These are phyloP conservation scores for Penicillium vulpinum DNA, from an alignment of 2,329 filamentous ascomycete species.

Conservation along the genomic window DNA sequence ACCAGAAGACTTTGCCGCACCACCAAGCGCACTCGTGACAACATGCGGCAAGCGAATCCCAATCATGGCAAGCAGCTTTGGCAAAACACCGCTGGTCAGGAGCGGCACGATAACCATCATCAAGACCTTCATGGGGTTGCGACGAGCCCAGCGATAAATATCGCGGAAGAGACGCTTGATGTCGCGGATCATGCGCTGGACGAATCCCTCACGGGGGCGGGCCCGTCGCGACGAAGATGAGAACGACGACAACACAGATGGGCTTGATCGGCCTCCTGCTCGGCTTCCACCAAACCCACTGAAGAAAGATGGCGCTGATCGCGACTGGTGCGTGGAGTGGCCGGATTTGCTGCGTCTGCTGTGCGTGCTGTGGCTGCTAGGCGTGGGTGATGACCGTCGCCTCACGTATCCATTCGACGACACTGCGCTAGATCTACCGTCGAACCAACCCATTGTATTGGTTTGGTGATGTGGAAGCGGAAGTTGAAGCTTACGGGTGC, in stretches of 20 bases:
- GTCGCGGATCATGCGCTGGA: slow-evolving; percentile 70
- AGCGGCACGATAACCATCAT: slow-evolving; percentile 84
- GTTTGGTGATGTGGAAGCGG: not conserved
- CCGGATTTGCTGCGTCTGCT: slow-evolving; percentile 35
- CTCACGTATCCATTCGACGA: slow-evolving; percentile 33
- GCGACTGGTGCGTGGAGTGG: slow-evolving; percentile 40
- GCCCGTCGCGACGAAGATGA: slow-evolving; percentile 76
- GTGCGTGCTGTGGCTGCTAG: slow-evolving; percentile 39
- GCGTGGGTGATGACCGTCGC: slow-evolving; percentile 20
- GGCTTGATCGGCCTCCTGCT: slow-evolving; percentile 36
- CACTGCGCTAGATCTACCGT: slow-evolving; percentile 36
- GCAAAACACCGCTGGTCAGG: slow-evolving; percentile 77
- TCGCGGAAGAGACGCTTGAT: slow-evolving; percentile 78
- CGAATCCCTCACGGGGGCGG: slow-evolving; percentile 72
- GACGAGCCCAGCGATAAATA: slow-evolving; percentile 76
- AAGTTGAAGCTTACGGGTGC: not conserved
- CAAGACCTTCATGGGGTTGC: slow-evolving; percentile 84
- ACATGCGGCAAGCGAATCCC: slow-evolving; percentile 72
- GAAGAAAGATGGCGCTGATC: slow-evolving; percentile 50
- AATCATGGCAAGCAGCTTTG: slow-evolving; percentile 73
- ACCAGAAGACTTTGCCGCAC: slow-evolving; percentile 27
- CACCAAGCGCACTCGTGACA: slow-evolving; percentile 48
- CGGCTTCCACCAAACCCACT: slow-evolving; percentile 40
- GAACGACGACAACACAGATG: slow-evolving; percentile 57
- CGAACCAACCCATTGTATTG: slow-evolving; percentile 49